Percentiles rank a stretch among this genome's conserved stretches.
Conservation (phyloP, 2,329 filamentous ascomycete genomes). For the Cladosporium sp. region DNA sequence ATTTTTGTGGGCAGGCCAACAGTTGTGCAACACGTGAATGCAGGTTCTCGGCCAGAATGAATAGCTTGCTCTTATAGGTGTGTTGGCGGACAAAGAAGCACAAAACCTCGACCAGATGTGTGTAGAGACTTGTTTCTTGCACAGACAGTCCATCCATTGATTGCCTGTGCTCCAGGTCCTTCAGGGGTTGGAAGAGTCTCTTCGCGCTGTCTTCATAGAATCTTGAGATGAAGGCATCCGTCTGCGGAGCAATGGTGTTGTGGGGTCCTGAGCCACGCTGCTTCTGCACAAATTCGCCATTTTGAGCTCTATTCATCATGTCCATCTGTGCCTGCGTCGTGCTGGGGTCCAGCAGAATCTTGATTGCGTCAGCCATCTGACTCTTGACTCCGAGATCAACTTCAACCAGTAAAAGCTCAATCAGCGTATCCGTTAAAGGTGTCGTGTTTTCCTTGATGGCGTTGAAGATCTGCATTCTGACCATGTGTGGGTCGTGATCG, state of each 20-base stretch:
- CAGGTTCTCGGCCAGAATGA: slow-evolving; percentile 76
- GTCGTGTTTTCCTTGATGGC: slow-evolving; percentile 83
- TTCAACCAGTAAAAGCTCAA: slow-evolving; percentile 86
- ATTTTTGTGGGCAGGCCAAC: slow-evolving; percentile 79
- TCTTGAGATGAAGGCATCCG: slow-evolving; percentile 77
- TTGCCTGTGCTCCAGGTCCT: slow-evolving; percentile 65
- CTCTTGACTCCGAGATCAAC: slow-evolving; percentile 91
- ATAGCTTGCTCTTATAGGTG: slow-evolving; percentile 78
- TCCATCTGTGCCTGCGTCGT: slow-evolving; percentile 58
- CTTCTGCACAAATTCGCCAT: slow-evolving; percentile 65
- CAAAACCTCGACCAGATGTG: slow-evolving; percentile 85
- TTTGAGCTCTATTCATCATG: slow-evolving; percentile 48
- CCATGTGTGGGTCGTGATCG: slow-evolving; percentile 92
- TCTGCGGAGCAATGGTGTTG: slow-evolving; percentile 54
- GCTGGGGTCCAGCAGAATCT: slow-evolving; percentile 79
- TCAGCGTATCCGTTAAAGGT: slow-evolving; percentile 84
- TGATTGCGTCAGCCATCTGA: slow-evolving; percentile 91
- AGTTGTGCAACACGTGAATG: slow-evolving; percentile 77
- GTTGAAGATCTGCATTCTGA: slow-evolving; percentile 87
- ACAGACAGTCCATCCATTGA: slow-evolving; percentile 59
- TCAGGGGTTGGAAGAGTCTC: slow-evolving; percentile 80
- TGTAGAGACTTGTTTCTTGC: slow-evolving; percentile 84
- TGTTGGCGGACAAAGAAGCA: slow-evolving; percentile 93
- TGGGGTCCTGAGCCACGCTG: slow-evolving; percentile 39
- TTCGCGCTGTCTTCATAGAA: slow-evolving; percentile 87